Base-by-base conservation (phyloP, 371 early-diverging fungal species). In the Syncephalastrum monosporum region DNA sequence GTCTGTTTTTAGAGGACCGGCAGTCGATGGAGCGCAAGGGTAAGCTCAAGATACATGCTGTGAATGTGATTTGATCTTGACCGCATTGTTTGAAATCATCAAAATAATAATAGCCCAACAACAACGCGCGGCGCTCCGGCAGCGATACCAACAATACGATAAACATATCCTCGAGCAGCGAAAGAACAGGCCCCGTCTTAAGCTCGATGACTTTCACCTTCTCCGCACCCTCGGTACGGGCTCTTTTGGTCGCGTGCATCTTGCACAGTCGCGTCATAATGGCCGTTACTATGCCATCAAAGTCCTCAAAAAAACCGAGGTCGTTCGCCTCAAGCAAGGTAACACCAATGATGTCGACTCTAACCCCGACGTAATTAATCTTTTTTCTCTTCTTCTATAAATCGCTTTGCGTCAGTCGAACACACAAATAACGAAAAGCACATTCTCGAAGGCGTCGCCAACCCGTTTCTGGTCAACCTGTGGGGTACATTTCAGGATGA, bases 161-260 rank as follows among this genome's bases (percentile, higher is more conserved):
- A 63, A 68, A 53, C 59, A 64, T 8, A 66, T 74, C 25, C 68
- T 74, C 13, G 59, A 68, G 12, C 68, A 74, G 51, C 63, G 74
- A 15, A 64, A 70, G 23, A 62, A 70, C 51, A 65, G 71, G 42
- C 80, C 82, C 27, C 81, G 83, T 47, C 76, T 89, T 42, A 81
- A 79, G 63, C 72, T 91, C 41, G 74, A 73, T 27, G 88, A 90
- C 56, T 91, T 89, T 59, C 79, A 81, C 55, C 71, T 91, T 50
- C 74, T 83, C 50, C 83, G 91, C 33, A 92, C 91, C 15, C 61
- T 99, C 23, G 99, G 99, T 13, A 96, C 97, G 0, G 99, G 99
- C 12, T 95, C 98, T 8, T 99, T 99, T 82, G 99, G 99, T 24
- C 91, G 98, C 17, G 99, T 99, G 38, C 95, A 94, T 73, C 79